Base-by-base conservation (phyloP, 352 stramenopile species). In the Globisporangium spiculum region DNA sequence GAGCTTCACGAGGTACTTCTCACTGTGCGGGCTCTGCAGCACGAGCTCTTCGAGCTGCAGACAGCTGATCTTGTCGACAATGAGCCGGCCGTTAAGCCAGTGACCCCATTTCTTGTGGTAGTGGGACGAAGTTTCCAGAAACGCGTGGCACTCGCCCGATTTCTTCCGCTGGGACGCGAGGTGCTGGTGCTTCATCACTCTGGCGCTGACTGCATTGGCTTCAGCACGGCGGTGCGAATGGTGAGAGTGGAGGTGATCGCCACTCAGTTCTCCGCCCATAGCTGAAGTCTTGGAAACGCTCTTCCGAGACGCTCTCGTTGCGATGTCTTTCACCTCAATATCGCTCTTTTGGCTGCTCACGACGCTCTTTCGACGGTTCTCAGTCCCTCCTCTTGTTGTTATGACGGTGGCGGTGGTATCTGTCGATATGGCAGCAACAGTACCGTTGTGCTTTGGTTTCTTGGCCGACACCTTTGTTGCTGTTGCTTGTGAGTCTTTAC, bases 51-150 rank as follows among this genome's bases (percentile, higher is more conserved):
- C 84, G 24, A 90, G 73, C 46, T 91, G 82, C 4, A 92, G 59
- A 56, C 79, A 91, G 2, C 74, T 81, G 48, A 91, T 70, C 67
- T 89, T 90, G n/a, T 92, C 84, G 60, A 92, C 72, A 22, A 90
- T 69, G 16, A 79, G 73, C 27, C 77, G 74, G 4, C 73, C 71
- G 41, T 72, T 76, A 7, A 82, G 63, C 82, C 81, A 91, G 34
- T 78, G 78, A 1, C 72, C 66, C 82, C 82, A 92, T 24, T 88
- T 89, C 24, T 79, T 78, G 74, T 88, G 84, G 60, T 92, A 92
- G 16, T 61, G 26, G 7, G 69, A 69, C 5, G 66, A 54, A 1
- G 52, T n/a, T 12, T 74, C 16, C 18, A 65, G 41, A 30, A 68
- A 48, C 6, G 56, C 24, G 2, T 26, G 14, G 0, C 32, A 20